Percentiles rank a stretch among this genome's conserved stretches.
Conservation (phyloP, 495 filamentous ascomycete species). For the Penicillium egyptiacum region DNA sequence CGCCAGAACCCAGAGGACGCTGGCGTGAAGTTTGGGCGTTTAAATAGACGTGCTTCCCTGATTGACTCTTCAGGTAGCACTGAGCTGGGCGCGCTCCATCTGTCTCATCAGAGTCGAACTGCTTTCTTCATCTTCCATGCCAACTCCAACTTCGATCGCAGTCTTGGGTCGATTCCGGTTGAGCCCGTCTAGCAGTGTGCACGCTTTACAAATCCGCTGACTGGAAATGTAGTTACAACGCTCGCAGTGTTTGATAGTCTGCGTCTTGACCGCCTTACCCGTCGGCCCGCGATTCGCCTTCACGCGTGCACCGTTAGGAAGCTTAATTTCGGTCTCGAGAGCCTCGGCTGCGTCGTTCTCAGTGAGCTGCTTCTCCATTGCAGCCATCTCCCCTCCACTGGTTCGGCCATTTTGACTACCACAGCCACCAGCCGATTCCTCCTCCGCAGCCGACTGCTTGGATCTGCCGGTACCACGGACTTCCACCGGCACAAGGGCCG, state of each 20-base stretch:
- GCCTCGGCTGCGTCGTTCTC: conserved; percentile 63
- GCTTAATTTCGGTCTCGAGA: conserved; percentile 70
- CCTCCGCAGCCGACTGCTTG: conserved; percentile 52
- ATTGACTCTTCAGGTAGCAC: conserved; percentile 27
- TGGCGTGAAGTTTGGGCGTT: background rate
- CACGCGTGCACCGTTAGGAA: conserved; percentile 30
- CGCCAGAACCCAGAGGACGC: background rate
- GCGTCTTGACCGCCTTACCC: conserved; percentile 50
- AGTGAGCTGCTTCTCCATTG: conserved; percentile 77
- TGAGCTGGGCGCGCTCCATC: conserved; percentile 55
- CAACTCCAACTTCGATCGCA: conserved; percentile 58
- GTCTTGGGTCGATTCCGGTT: conserved; percentile 88
- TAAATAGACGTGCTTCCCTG: background rate
- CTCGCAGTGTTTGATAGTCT: conserved; percentile 80
- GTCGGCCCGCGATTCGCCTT: conserved; percentile 19
- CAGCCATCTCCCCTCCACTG: conserved; percentile 84
- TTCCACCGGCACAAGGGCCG: conserved; percentile 71
- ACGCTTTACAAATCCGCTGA: conserved; percentile 93
- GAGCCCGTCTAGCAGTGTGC: conserved; percentile 81
- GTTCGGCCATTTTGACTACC: conserved; percentile 69
- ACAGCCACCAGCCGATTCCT: conserved; percentile 63
- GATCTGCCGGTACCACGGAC: conserved; percentile 32
- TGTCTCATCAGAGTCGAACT: conserved; percentile 55
- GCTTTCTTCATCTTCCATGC: conserved; percentile 53
- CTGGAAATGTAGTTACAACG: conserved; percentile 95